Evolutionary conservation across 2,329 filamentous ascomycete species (phyloP).

Genomic region (Cadophora sp.): DNA sequence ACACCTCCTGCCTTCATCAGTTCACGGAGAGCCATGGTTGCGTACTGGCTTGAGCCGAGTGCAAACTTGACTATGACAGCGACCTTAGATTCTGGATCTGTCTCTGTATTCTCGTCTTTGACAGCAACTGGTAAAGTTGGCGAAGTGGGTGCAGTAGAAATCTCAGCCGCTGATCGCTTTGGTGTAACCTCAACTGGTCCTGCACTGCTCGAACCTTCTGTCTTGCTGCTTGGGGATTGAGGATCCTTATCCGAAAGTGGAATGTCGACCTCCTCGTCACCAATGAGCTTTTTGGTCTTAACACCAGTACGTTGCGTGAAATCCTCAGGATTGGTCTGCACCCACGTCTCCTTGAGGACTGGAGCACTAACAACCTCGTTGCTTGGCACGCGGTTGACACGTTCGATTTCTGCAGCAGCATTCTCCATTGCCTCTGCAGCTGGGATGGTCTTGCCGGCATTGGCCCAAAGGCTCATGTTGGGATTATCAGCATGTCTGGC

Average conservation of each 20-base stretch:
- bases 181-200: not conserved
- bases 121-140: not conserved
- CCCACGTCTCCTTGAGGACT: slow-evolving; percentile 42
- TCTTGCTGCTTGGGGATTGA: slow-evolving; percentile 1
- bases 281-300: slow-evolving; percentile 25
- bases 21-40: slow-evolving; percentile 82
- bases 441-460: slow-evolving; percentile 40
- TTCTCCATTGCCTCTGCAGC: slow-evolving; percentile 38
- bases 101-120: slow-evolving; percentile 2
- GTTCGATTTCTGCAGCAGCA: slow-evolving; percentile 11
- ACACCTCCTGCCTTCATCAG: slow-evolving; percentile 74
- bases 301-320: slow-evolving; percentile 42
- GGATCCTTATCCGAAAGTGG: not conserved
- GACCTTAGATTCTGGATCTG: slow-evolving; percentile 55
- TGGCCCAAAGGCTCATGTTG: slow-evolving; percentile 25
- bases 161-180: slow-evolving; percentile 27
- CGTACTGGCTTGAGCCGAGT: slow-evolving; percentile 81
- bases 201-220: not conserved
- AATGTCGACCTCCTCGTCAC: slow-evolving; percentile 15
- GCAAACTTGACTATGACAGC: slow-evolving; percentile 77
- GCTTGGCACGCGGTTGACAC: slow-evolving; percentile 14
- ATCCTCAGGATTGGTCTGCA: slow-evolving; percentile 40
- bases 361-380: slow-evolving; percentile 30
- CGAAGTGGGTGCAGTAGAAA: slow-evolving; percentile 23
- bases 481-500: slow-evolving; percentile 2